Evolutionary conservation across 148 eudicot species (phyloP), one percentile per base, ranked within the genome.

Genomic region (Linanthus parryae): DNA sequence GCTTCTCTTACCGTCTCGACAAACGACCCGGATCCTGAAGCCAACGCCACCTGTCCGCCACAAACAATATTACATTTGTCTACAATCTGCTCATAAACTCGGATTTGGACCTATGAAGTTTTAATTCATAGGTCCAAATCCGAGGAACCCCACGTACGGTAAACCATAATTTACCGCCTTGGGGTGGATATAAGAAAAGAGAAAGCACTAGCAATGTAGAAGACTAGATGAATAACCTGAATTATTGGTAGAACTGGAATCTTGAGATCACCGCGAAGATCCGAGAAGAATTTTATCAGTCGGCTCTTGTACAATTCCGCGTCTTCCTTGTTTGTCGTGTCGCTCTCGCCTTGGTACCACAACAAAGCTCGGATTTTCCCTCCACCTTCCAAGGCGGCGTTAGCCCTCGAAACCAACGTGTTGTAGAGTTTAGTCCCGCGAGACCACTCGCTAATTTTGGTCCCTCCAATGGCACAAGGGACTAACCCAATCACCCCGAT

Each of bases 21-120:
- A 30, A 7, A 49, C 6, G 52, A 34, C 30, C 54, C 54, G 29
- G 16, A 22, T 17, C 54, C 38, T 6, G 54, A 49, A n/a, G 54
- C 54, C 7, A 49, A 15, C 0, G 38, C 54, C 37, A 49, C 54
- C 54, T 49, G 42, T n/a, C n/a, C n/a, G n/a, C n/a, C n/a, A n/a
- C n/a, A n/a, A n/a, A n/a, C n/a, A n/a, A n/a, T n/a, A n/a, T n/a
- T n/a, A n/a, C n/a, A n/a, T n/a, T n/a, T n/a, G n/a, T n/a, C n/a
- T n/a, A n/a, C n/a, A n/a, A n/a, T n/a, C n/a, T n/a, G n/a, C n/a
- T n/a, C n/a, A n/a, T n/a, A n/a, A n/a, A n/a, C n/a, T n/a, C n/a
- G n/a, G n/a, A n/a, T n/a, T n/a, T n/a, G n/a, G n/a, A n/a, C n/a
- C n/a, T n/a, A n/a, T n/a, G n/a, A n/a, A n/a, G n/a, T n/a, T n/a